These are phyloP conservation scores for Pseudonectria foliicola DNA, from an alignment of 2,329 filamentous ascomycete genomes.

Conservation along the genomic window DNA sequence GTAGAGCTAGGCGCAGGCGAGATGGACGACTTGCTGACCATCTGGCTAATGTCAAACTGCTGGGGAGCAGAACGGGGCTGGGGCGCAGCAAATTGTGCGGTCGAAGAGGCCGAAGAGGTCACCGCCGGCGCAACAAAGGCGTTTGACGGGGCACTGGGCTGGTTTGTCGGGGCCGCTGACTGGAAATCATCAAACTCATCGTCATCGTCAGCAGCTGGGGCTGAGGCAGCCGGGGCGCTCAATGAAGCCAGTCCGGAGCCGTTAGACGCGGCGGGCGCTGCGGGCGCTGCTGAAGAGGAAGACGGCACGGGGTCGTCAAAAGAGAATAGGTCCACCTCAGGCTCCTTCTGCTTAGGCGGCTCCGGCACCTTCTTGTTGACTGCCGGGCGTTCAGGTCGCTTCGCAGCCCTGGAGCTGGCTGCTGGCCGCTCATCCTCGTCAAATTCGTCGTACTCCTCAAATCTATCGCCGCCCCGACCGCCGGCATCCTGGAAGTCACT, in stretches of 20 bases:
- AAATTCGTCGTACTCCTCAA: conserved; percentile 96
- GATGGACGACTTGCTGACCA: conserved; percentile 73
- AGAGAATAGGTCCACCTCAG: conserved; percentile 87
- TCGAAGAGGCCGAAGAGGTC: conserved; percentile 45
- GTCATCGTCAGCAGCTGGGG: conserved; percentile 56
- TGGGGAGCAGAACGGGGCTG: conserved; percentile 80
- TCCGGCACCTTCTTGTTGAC: conserved; percentile 43
- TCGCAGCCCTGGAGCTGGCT: conserved; percentile 38
- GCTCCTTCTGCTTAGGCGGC: conserved; percentile 72
- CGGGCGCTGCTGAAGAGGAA: conserved; percentile 27
- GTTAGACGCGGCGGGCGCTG: conserved; percentile 38
- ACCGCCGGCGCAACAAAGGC: conserved; percentile 37
- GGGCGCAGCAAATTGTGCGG: conserved; percentile 68
- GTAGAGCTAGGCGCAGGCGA: conserved; percentile 61
- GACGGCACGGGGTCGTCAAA: conserved; percentile 70
- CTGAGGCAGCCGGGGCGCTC: conserved; percentile 14
- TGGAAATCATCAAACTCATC: conserved; percentile 98
- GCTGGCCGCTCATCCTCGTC: conserved; percentile 61
- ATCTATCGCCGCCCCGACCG: conserved; percentile 59
- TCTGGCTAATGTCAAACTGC: conserved; percentile 69
- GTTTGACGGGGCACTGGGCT: conserved; percentile 35
- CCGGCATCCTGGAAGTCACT: conserved; percentile 61
- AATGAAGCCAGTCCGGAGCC: conserved; percentile 42
- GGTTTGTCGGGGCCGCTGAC: conserved; percentile 61
- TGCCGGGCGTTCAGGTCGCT: conserved; percentile 25